Evolutionary conservation across 371 early-diverging fungal species (phyloP), one percentile per base, ranked within the genome.

Genomic region (Apophysomyces trapeziformis): DNA sequence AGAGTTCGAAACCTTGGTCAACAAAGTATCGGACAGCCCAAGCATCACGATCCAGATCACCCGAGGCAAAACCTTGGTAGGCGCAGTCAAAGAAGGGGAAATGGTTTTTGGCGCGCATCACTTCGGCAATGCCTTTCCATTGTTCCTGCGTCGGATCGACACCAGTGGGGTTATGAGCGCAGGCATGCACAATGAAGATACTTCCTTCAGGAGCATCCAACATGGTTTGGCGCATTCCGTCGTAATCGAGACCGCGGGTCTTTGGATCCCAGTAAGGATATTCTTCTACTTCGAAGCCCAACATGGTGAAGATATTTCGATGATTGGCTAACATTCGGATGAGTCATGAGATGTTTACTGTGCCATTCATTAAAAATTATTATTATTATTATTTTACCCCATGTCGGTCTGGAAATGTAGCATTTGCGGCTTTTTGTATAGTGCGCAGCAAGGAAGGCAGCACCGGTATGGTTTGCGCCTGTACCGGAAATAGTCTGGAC

Each of bases 31-130:
- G 89, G 37, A 96, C 92, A 58, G 96, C 93, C 84, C 85, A 90
- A 14, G 96, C 96, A 78, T 98, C 98, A 56, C 86, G 79, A 67
- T 93, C 95, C 8, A 98, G 81, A 76, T 91, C 87, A 47, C 98
- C 98, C 18, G 92, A 93, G 44, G 97, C 97, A 72, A 96, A 98
- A 4, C 98, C 97, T 87, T 97, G 97, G 86, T 98, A 98, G 57
- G 98, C 98, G 74, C 92, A 94, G 76, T 98, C 98, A 74, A 98
- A 98, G 89, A 96, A 96, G 26, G 95, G 89, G 76, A 96, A 91
- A 68, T 92, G 95, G 12, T 74, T 74, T 77, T 90, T 90, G 61
- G 78, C 77, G 69, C 79, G 63, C 77, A 94, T 91, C 7, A 92
- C 89, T 16, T 90, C 84, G 36, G 95, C 95, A 62, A 98, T 95